Conservation (phyloP, 176 grass and related monocot species). For the Carex cristatella region DNA sequence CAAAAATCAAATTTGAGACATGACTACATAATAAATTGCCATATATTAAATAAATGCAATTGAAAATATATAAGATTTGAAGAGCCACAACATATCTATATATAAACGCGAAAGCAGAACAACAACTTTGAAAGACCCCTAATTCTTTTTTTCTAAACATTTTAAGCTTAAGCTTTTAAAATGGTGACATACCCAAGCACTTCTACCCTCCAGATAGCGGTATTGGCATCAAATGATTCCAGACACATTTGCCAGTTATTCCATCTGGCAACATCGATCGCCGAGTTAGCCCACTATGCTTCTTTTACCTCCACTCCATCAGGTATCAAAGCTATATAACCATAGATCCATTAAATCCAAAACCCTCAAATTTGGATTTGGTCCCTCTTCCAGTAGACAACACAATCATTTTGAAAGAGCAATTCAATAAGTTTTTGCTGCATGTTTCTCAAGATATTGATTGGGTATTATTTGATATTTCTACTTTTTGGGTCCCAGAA, state of each 20-base stretch:
- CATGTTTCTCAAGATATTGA: not conserved
- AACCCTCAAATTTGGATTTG: not conserved
- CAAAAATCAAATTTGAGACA: not conserved
- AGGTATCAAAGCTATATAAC: not conserved
- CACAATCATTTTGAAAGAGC: not conserved
- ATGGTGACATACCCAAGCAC: not conserved
- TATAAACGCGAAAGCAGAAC: not conserved
- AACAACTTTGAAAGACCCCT: not conserved
- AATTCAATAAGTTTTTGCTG: not conserved
- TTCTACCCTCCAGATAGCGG: not conserved
- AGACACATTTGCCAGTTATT: not conserved
- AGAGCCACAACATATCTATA: not conserved
- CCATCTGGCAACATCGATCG: not conserved
- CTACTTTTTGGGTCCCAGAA: not conserved
- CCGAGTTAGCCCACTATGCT: not conserved
- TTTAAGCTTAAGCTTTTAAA: not conserved
- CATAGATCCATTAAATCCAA: not conserved
- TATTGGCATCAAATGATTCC: not conserved
- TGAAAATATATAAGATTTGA: not conserved
- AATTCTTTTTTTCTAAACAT: not conserved
- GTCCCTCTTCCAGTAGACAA: not conserved
- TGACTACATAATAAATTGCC: not conserved
- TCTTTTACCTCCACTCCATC: not conserved
- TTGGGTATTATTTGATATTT: constrained; percentile 1
- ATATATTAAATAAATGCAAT: not conserved